These are phyloP conservation scores for Escallonia herrerae DNA, from an alignment of 129 eudicot species.

Conservation along the genomic window DNA sequence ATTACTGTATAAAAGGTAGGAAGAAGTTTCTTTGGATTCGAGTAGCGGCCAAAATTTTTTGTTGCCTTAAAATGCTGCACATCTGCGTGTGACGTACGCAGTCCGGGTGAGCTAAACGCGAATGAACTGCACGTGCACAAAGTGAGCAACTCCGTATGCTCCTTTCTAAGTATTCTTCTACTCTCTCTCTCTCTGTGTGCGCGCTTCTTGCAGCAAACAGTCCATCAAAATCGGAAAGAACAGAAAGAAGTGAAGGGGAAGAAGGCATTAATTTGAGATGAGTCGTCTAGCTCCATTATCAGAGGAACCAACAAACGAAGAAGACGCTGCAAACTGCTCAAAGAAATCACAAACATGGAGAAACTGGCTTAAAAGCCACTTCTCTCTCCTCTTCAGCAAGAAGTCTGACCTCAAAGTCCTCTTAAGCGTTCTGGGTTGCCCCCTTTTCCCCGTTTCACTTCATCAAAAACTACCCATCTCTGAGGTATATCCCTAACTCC, in stretches of 20 bases:
- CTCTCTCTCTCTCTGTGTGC: not conserved
- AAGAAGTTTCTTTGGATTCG: not conserved
- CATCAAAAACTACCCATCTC: constrained; percentile 25
- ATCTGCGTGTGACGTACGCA: no score
- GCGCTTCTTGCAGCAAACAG: no score
- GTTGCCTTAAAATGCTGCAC: not conserved
- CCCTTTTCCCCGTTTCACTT: constrained; percentile 77
- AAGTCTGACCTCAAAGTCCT: constrained; percentile 80
- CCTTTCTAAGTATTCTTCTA: not conserved
- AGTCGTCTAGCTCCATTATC: constrained; percentile 78
- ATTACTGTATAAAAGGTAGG: not conserved
- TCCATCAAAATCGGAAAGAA: not conserved
- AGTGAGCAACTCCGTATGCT: constrained; percentile 11
- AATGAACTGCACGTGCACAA: constrained; percentile 22
- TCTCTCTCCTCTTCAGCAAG: constrained; percentile 46
- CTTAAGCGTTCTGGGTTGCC: constrained; percentile 89
- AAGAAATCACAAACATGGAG: constrained; percentile 58
- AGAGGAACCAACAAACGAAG: constrained; percentile 79
- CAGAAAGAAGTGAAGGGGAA: constrained; percentile 1
- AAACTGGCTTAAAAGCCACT: constrained; percentile 59
- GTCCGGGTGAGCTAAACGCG: constrained; percentile 8
- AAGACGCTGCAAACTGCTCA: constrained; percentile 24
- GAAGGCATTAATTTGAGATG: constrained; percentile 15
- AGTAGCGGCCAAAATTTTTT: not conserved
- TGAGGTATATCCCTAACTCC: not conserved